Percentiles rank a stretch among this genome's conserved stretches.
These are phyloP conservation scores for Seiridium unicorne DNA, from an alignment of 2,329 filamentous ascomycete species.

Conservation along the genomic window DNA sequence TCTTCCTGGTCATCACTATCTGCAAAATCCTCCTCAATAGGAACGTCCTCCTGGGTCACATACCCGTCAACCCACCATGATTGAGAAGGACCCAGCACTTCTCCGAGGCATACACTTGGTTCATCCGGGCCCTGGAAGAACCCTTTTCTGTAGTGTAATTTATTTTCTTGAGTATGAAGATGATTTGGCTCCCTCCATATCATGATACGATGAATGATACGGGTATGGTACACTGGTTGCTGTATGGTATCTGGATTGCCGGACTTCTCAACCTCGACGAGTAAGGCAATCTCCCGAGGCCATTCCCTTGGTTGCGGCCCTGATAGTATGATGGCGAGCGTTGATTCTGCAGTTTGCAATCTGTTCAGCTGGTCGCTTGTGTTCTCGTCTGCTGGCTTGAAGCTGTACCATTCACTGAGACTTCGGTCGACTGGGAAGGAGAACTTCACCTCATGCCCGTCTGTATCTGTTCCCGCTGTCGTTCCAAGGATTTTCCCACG, in stretches of 20 bases:
- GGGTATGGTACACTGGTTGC: neutral
- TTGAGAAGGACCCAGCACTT: neutral
- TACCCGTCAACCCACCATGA: constrained; percentile 7
- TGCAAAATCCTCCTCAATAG: neutral
- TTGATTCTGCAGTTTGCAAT: neutral
- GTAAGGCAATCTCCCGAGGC: constrained; percentile 6
- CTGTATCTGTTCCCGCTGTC: neutral
- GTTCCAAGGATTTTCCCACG: neutral
- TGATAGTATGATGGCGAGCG: constrained; percentile 1
- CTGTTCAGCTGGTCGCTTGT: neutral
- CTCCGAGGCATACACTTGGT: neutral
- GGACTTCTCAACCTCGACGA: neutral
- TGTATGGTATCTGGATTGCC: neutral
- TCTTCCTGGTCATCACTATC: neutral
- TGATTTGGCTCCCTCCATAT: neutral
- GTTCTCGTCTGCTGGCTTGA: neutral
- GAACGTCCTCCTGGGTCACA: neutral
- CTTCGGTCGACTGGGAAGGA: constrained; percentile 6
- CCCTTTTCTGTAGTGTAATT: neutral
- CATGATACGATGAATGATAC: neutral
- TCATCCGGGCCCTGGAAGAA: neutral
- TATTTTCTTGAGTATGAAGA: neutral
- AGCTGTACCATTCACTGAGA: constrained; percentile 4
- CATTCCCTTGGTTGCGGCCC: neutral
- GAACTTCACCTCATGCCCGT: neutral